Evolutionary conservation across 2,329 filamentous ascomycete species (phyloP).

Genomic region (Exserohilum rostratum): DNA sequence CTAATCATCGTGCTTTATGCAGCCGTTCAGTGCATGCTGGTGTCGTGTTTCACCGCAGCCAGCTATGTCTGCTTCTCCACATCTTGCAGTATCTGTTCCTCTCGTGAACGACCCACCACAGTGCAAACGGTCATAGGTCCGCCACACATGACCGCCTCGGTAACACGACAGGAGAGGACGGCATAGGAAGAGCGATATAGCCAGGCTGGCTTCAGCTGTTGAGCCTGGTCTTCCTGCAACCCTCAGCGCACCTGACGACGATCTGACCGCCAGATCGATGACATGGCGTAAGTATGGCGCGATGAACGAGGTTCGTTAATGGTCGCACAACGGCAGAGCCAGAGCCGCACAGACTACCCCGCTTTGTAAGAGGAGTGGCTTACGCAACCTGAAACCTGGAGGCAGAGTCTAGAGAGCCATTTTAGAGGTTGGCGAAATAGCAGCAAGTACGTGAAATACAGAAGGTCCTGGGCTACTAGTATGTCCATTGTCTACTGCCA

Average conservation of each 20-base stretch:
- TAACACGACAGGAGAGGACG: constrained; percentile 3
- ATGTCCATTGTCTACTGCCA: not conserved
- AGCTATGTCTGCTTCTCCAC: not conserved
- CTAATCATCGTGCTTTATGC: not conserved
- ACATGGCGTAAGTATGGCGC: constrained; percentile 9
- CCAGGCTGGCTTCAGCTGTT: not conserved
- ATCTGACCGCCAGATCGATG: constrained; percentile 11
- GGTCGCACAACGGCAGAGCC: constrained; percentile 12
- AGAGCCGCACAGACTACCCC: constrained; percentile 10
- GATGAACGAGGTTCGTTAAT: constrained; percentile 11
- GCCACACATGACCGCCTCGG: constrained; percentile 1
- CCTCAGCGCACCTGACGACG: constrained; percentile 18
- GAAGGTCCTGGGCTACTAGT: not conserved
- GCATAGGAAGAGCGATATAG: constrained; percentile 10
- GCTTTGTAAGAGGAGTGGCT: constrained; percentile 8
- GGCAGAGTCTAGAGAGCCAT: not conserved
- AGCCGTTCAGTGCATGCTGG: not conserved
- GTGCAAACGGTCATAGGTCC: not conserved
- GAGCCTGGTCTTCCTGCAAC: constrained; percentile 5
- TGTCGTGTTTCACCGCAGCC: constrained; percentile 4
- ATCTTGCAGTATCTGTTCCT: not conserved
- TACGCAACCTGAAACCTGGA: not conserved
- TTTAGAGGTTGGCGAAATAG: not conserved
- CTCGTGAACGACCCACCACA: not conserved
- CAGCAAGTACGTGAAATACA: not conserved